Evolutionary conservation across 2,329 filamentous ascomycete species (phyloP).

Genomic region (Fragosphaeria purpurea): DNA sequence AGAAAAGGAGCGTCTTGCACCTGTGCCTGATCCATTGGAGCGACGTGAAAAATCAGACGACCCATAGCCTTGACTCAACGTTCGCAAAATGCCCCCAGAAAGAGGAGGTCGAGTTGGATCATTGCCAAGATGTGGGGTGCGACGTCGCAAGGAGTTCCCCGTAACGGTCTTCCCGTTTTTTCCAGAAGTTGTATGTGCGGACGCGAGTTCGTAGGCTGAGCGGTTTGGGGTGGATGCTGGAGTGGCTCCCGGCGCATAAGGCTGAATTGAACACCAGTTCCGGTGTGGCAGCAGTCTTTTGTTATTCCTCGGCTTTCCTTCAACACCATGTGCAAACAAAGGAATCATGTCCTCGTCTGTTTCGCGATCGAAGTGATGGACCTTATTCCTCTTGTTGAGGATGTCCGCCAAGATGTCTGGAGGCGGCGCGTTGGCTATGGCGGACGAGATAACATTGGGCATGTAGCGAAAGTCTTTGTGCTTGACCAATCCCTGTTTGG

Average conservation of each 20-base stretch:
- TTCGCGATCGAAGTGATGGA: constrained; percentile 59
- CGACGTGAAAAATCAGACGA: constrained; percentile 27
- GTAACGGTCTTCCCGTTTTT: constrained; percentile 31
- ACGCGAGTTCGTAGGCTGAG: constrained; percentile 34
- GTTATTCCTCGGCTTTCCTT: constrained; percentile 84
- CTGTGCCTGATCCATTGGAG: constrained; percentile 10
- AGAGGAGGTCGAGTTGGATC: constrained; percentile 40
- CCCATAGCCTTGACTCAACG: constrained; percentile 24
- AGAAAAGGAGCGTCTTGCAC: constrained; percentile 35
- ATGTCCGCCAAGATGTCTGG: constrained; percentile 82
- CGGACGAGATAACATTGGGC: constrained; percentile 88
- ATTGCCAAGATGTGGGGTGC: constrained; percentile 18
- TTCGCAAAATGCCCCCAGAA: constrained; percentile 37
- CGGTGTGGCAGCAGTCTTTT: constrained; percentile 77
- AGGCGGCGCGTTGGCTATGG: constrained; percentile 86
- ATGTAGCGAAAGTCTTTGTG: constrained; percentile 94
- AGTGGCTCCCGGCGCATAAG: constrained; percentile 70
- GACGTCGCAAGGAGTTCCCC: constrained; percentile 30
- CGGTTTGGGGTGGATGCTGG: constrained; percentile 57
- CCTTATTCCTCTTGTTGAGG: constrained; percentile 84
- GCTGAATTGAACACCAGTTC: constrained; percentile 90
- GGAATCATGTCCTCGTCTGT: constrained; percentile 96
- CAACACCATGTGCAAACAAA: constrained; percentile 80
- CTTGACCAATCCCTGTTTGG: constrained; percentile 68
- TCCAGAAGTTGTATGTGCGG: constrained; percentile 26